Evolutionary conservation across 441 rosid species (phyloP).

Genomic region (Jatropha multifida): DNA sequence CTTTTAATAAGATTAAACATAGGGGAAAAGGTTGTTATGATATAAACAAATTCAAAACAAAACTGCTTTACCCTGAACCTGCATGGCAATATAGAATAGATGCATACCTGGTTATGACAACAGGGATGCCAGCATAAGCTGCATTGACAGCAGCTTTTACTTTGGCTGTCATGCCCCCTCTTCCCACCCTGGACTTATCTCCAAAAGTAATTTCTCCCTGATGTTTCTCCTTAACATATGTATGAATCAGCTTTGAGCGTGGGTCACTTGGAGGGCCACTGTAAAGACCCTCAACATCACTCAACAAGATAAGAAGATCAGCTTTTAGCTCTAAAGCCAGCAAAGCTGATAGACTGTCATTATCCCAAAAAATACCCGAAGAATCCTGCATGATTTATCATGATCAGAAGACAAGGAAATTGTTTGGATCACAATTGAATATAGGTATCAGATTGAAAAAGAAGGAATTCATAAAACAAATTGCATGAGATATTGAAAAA

Average conservation of each 20-base stretch:
- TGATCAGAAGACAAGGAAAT: constrained; percentile 15
- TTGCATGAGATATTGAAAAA: neutral
- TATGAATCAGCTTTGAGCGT: constrained; percentile 80
- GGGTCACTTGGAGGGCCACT: constrained; percentile 99
- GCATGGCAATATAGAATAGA: constrained; percentile 13
- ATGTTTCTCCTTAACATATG: constrained; percentile 78
- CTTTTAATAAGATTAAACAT: neutral
- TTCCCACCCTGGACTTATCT: constrained; percentile 95
- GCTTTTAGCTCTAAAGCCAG: constrained; percentile 91
- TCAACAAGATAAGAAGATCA: constrained; percentile 85
- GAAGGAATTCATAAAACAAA: neutral
- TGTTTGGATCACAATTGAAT: constrained; percentile 1
- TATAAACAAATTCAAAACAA: neutral
- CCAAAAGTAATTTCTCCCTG: constrained; percentile 90
- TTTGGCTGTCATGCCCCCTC: constrained; percentile 99
- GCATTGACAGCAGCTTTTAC: constrained; percentile 96
- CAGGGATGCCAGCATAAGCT: constrained; percentile 89
- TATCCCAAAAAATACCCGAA: constrained; percentile 99
- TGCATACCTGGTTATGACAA: constrained; percentile 83
- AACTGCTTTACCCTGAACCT: neutral
- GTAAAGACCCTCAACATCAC: constrained; percentile 98
- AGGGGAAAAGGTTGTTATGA: neutral
- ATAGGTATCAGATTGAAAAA: neutral
- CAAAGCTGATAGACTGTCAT: constrained; percentile 95
- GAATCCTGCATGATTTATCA: constrained; percentile 67